Conservation (phyloP, 2,329 filamentous ascomycete species). For the Claviceps paspali region DNA sequence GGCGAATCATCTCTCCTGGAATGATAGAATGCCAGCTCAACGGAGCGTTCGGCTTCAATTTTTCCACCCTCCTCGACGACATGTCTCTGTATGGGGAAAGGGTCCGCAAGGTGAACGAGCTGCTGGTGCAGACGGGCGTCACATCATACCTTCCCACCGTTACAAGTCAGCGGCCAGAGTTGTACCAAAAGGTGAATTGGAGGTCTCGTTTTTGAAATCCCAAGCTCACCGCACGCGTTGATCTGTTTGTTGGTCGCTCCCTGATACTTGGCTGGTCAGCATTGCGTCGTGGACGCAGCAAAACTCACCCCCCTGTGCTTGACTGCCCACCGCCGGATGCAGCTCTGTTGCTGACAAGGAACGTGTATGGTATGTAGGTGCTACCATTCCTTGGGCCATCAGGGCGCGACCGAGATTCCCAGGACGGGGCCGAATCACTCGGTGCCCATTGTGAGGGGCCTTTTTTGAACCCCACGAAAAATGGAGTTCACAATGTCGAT, state of each 20-base stretch:
- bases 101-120: conserved; percentile 54
- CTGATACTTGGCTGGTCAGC: no score
- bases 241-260: no score
- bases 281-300: no score
- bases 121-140: conserved; percentile 63
- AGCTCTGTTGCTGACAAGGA: conserved; percentile 1
- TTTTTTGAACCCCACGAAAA: conserved; percentile 69
- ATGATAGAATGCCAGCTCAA: conserved; percentile 89
- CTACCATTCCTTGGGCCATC: conserved; percentile 67
- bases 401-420: conserved; percentile 39
- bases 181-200: conserved; percentile 55
- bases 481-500: conserved; percentile 67
- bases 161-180: conserved; percentile 62
- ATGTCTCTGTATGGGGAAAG: conserved; percentile 55
- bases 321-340: neutral
- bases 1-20: conserved; percentile 71
- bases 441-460: conserved; percentile 87
- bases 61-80: conserved; percentile 60
- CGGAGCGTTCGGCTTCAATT: conserved; percentile 85
- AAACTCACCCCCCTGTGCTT: no score
- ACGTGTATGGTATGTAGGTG: conserved; percentile 23
- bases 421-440: conserved; percentile 68
- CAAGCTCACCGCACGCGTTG: no score
- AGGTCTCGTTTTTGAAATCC: conserved; percentile 4
- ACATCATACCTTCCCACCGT: conserved; percentile 80